Conservation (phyloP, 129 eudicot genomes). For the Flaveria sonorensis region DNA sequence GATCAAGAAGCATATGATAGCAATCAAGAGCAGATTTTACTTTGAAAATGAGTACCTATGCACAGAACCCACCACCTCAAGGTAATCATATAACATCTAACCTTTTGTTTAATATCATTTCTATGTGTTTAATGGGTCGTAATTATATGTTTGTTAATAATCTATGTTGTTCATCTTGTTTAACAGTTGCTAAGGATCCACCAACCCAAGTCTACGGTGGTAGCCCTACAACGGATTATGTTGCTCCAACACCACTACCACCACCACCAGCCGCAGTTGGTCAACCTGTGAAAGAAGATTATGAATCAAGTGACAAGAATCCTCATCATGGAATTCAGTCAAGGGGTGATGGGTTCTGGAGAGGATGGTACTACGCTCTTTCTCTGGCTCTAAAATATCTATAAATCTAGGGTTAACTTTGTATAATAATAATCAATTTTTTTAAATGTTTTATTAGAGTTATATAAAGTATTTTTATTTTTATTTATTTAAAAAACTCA, state of each 20-base stretch:
- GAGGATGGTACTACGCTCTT: slow-evolving; percentile 42
- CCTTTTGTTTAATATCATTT: not conserved
- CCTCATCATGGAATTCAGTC: slow-evolving; percentile 34
- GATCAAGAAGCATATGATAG: slow-evolving; percentile 1
- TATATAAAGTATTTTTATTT: too few relatives aligned
- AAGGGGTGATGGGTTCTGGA: slow-evolving; percentile 47
- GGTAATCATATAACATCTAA: slow-evolving; percentile 20
- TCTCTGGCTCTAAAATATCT: not conserved
- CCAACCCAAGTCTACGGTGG: slow-evolving; percentile 26
- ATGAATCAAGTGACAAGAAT: slow-evolving; percentile 28
- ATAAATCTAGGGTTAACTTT: too few relatives aligned
- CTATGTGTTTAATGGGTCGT: not conserved
- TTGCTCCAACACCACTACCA: slow-evolving; percentile 23
- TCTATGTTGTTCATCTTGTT: slow-evolving; percentile 18
- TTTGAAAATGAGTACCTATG: slow-evolving; percentile 38
- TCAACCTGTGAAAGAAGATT: slow-evolving; percentile 38
- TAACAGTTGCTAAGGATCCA: slow-evolving; percentile 21
- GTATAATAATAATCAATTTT: too few relatives aligned
- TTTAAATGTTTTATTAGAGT: too few relatives aligned
- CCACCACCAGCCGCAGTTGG: slow-evolving; percentile 39
- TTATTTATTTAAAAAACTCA: too few relatives aligned
- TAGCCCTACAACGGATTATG: slow-evolving; percentile 27
- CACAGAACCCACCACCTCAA: slow-evolving; percentile 38
- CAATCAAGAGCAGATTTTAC: slow-evolving; percentile 12
- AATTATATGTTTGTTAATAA: not conserved